Conservation (phyloP, 177 flowering plant species). For the Vitis hybrid region DNA sequence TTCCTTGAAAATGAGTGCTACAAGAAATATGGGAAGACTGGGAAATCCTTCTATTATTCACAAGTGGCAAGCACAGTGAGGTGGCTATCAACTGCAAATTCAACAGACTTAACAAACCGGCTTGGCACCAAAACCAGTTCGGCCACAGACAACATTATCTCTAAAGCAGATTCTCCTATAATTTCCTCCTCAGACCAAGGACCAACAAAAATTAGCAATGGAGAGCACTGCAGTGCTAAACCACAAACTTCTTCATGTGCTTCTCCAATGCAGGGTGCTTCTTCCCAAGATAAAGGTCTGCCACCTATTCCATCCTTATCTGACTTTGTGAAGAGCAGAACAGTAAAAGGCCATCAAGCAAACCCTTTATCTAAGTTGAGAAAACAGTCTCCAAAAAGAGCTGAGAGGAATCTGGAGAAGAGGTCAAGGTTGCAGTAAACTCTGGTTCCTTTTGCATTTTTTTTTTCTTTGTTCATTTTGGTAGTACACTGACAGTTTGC, state of each 20-base stretch:
- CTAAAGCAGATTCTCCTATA: conserved; percentile 12
- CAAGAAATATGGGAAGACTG: conserved; percentile 65
- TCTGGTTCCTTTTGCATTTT: background rate
- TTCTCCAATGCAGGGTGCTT: conserved; percentile 11
- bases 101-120: conserved; percentile 39
- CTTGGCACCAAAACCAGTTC: conserved; percentile 23
- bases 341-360: conserved; percentile 16
- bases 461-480: background rate
- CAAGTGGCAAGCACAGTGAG: conserved; percentile 80
- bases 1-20: conserved; percentile 79
- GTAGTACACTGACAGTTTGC: too few relatives aligned
- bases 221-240: conserved; percentile 8
- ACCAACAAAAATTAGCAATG: conserved; percentile 11
- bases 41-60: conserved; percentile 81
- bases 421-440: conserved; percentile 40
- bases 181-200: conserved; percentile 11
- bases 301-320: conserved; percentile 72
- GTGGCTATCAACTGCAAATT: conserved; percentile 64
- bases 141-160: conserved; percentile 5
- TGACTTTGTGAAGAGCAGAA: conserved; percentile 49
- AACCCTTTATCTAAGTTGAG: conserved; percentile 16
- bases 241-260: conserved; percentile 13
- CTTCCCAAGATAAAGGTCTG: conserved; percentile 19
- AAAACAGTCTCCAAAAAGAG: conserved; percentile 19
- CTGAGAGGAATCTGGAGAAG: conserved; percentile 36